Evolutionary conservation across 495 filamentous ascomycete species (phyloP).

Genomic region (Daldinia bambusicola): DNA sequence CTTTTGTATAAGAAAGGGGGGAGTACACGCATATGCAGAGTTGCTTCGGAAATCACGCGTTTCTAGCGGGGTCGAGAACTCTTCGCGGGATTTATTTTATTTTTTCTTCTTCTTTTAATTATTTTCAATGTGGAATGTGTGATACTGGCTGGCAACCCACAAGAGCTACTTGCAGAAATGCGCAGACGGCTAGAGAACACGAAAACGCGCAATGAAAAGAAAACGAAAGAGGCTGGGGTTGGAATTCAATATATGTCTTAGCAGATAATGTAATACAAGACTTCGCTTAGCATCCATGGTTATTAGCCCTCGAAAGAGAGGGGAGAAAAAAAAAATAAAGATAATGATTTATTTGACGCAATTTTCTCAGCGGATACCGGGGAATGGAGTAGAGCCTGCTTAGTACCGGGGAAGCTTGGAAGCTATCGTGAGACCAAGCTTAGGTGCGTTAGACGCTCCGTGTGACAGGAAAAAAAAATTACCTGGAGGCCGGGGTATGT

Average conservation of each 20-base stretch:
- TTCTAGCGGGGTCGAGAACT: conserved; percentile 33
- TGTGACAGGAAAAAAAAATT: background rate
- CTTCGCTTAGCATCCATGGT: conserved; percentile 22
- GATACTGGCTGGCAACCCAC: conserved; percentile 21
- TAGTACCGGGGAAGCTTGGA: conserved; percentile 15
- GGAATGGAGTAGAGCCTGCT: background rate
- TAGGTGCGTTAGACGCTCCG: background rate
- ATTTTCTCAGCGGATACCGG: background rate
- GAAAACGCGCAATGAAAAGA: conserved; percentile 6
- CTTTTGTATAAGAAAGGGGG: conserved; percentile 15
- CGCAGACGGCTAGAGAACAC: conserved; percentile 16
- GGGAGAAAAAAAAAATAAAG: conserved; percentile 17
- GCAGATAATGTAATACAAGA: conserved; percentile 36
- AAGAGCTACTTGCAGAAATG: conserved; percentile 17
- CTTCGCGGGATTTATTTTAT: conserved; percentile 37
- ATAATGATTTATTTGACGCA: conserved; percentile 4
- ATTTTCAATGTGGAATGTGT: conserved; percentile 15
- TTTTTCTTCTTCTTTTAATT: conserved; percentile 7
- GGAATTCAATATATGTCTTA: conserved; percentile 14
- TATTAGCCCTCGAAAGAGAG: background rate
- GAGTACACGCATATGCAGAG: conserved; percentile 38
- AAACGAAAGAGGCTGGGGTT: background rate
- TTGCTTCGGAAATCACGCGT: conserved; percentile 34
- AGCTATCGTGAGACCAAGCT: conserved; percentile 34
- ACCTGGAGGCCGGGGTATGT: background rate